These are phyloP conservation scores for Neurospora tetraspora DNA, from an alignment of 495 filamentous ascomycete genomes.

Conservation along the genomic window DNA sequence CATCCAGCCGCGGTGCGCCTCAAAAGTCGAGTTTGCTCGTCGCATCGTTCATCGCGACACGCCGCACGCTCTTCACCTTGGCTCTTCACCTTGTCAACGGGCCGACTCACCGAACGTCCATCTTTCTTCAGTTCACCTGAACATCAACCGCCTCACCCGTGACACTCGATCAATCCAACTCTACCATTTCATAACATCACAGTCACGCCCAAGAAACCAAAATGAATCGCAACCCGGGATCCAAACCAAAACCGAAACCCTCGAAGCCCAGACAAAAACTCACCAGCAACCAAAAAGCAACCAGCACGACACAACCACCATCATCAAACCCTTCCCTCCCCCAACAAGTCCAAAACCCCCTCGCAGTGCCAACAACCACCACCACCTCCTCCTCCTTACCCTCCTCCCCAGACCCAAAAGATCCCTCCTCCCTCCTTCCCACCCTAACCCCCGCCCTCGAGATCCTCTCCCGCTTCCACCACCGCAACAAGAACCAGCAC, in stretches of 20 bases:
- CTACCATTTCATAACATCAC: background rate
- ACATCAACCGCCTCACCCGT: background rate
- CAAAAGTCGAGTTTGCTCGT: background rate
- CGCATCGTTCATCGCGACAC: background rate
- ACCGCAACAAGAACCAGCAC: slow-evolving; percentile 81
- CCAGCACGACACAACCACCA: background rate
- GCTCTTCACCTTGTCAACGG: background rate
- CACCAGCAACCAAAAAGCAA: background rate
- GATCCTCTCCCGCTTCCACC: slow-evolving; percentile 54
- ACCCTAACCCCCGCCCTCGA: slow-evolving; percentile 15
- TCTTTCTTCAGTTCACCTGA: background rate
- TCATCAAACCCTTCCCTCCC: background rate
- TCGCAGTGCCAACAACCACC: background rate
- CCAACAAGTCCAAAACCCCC: background rate
- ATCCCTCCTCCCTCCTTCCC: background rate
- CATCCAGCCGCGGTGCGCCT: background rate
- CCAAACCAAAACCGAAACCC: background rate
- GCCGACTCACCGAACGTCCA: background rate
- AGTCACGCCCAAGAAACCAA: background rate
- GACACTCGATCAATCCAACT: background rate
- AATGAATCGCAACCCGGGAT: background rate
- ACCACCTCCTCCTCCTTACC: background rate
- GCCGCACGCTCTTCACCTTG: background rate
- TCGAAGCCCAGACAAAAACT: background rate
- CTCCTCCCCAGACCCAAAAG: background rate